Conservation (phyloP, 129 eudicot genomes). For the Lonicera japonica region DNA sequence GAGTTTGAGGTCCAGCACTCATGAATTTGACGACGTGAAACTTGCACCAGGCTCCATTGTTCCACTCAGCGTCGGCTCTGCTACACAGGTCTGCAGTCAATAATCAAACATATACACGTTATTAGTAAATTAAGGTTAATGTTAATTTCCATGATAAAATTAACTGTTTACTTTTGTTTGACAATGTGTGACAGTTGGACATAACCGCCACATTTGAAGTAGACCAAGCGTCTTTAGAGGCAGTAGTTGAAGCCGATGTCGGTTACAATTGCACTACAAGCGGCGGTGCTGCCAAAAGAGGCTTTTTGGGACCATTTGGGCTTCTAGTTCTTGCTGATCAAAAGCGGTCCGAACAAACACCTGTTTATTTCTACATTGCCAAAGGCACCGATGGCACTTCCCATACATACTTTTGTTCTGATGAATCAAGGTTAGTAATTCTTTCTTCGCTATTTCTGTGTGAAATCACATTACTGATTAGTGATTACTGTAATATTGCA, state of each 20-base stretch:
- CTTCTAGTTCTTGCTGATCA: constrained; percentile 71
- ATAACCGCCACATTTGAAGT: constrained; percentile 61
- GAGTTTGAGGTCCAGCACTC: constrained; percentile 35
- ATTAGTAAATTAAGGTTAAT: too few species aligned
- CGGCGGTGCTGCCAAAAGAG: constrained; percentile 59
- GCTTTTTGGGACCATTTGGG: constrained; percentile 83
- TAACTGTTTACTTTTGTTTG: not conserved
- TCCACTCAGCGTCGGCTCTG: constrained; percentile 47
- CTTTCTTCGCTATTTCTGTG: not conserved
- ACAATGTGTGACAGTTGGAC: constrained; percentile 48
- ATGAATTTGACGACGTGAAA: constrained; percentile 20
- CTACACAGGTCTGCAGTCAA: constrained; percentile 55
- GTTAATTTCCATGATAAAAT: too few species aligned
- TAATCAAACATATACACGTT: too few species aligned
- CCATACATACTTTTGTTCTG: constrained; percentile 66
- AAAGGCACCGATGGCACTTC: constrained; percentile 52
- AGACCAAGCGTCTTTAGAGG: constrained; percentile 34
- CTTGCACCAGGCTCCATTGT: constrained; percentile 75
- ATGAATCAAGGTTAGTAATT: constrained; percentile 48
- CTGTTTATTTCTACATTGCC: constrained; percentile 70
- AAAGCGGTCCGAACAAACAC: constrained; percentile 56
- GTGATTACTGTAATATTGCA: not conserved
- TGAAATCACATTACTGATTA: too few species aligned
- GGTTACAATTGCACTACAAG: constrained; percentile 69
- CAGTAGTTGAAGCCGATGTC: constrained; percentile 33